A percentile compares a stretch with the other conserved stretches of the same genome.
Evolutionary conservation across 2,329 filamentous ascomycete species (phyloP).

Genomic region (Aschersonia sp.): DNA sequence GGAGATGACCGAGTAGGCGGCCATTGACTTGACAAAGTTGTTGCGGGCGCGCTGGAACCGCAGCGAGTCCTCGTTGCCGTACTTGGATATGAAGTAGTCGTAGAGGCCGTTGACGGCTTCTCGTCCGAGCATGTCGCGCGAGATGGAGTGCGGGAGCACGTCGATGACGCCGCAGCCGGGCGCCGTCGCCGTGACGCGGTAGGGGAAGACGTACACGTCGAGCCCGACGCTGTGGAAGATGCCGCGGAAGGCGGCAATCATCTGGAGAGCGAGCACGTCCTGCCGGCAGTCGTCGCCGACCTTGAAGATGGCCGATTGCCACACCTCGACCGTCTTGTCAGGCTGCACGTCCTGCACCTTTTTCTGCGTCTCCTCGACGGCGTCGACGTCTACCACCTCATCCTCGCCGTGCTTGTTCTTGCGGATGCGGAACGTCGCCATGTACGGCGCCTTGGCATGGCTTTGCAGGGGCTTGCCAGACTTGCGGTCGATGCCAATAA

Average conservation of each 20-base stretch:
- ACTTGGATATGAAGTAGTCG: slow-evolving; percentile 96
- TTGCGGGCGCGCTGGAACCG: slow-evolving; percentile 87
- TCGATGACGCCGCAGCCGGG: slow-evolving; percentile 97
- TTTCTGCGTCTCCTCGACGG: slow-evolving; percentile 27
- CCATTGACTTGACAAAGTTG: slow-evolving; percentile 99
- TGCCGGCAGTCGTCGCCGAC: slow-evolving; percentile 97
- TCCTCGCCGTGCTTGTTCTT: slow-evolving; percentile 43
- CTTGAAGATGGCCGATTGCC: slow-evolving; percentile 99
- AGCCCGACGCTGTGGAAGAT: slow-evolving; percentile 93
- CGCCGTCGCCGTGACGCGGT: slow-evolving; percentile 92
- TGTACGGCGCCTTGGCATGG: slow-evolving; percentile 95
- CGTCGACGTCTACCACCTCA: slow-evolving; percentile 6
- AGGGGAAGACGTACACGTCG: slow-evolving; percentile 93
- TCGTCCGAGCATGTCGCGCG: slow-evolving; percentile 93
- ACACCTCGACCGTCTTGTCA: slow-evolving; percentile 70
- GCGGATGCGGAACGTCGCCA: slow-evolving; percentile 96
- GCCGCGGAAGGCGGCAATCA: slow-evolving; percentile 93
- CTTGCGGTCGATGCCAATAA: slow-evolving; percentile 95
- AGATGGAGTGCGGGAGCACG: slow-evolving; percentile 93
- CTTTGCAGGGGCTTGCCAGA: slow-evolving; percentile 95
- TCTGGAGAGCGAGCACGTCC: slow-evolving; percentile 89
- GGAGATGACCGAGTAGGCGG: slow-evolving; percentile 92
- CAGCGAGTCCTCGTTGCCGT: slow-evolving; percentile 89
- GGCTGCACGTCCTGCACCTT: slow-evolving; percentile 6
- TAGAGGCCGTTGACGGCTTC: slow-evolving; percentile 97